phyloP scores from a whole-genome alignment of 164 flowering plant species.

The Aristolochia fimbriata region DNA sequence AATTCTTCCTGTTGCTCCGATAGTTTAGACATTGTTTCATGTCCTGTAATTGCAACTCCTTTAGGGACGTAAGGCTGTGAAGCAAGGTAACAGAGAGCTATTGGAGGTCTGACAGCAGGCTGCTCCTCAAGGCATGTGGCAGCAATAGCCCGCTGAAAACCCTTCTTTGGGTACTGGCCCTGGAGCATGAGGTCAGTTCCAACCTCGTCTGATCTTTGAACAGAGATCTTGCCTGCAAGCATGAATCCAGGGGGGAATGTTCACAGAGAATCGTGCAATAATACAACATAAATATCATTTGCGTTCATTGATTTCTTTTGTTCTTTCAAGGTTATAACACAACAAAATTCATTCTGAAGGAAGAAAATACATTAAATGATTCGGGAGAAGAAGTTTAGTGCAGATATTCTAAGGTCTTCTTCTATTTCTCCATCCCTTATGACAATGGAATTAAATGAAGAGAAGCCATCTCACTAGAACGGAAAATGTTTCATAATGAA shows the following conservation, averaged over 20 bases:
- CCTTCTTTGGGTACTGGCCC: not conserved
- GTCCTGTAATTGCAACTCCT: no score
- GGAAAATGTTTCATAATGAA: no score
- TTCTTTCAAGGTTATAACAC: not conserved
- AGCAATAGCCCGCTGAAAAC: not conserved
- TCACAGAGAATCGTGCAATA: not conserved
- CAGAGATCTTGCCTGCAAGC: not conserved
- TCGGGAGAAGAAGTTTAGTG: no score
- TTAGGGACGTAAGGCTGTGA: not conserved
- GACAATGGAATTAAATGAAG: no score
- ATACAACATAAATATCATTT: not conserved
- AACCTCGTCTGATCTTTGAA: not conserved
- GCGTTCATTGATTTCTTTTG: no score
- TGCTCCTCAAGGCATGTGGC: not conserved
- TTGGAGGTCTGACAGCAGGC: not conserved
- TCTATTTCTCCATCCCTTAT: no score
- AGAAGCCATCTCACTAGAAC: no score
- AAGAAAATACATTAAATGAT: no score
- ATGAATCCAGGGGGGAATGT: not conserved
- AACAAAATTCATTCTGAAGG: not conserved
- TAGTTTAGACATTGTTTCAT: no score
- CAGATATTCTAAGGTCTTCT: no score
- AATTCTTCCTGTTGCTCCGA: no score
- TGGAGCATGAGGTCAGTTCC: not conserved
- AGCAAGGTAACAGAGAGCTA: not conserved